phyloP scores from a whole-genome alignment of 805 yeast genomes.

The Millerozyma acaciae region DNA sequence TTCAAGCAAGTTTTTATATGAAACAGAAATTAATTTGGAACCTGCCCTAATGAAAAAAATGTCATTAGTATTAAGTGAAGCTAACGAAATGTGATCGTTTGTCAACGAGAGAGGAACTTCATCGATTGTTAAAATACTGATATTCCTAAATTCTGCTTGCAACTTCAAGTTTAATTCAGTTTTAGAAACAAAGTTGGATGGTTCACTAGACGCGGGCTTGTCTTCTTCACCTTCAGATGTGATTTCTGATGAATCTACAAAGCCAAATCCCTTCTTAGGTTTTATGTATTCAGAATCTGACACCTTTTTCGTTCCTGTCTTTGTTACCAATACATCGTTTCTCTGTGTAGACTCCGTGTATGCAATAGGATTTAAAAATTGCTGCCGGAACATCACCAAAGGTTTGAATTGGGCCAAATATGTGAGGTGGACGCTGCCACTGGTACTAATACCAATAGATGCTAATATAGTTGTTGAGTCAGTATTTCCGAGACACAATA shows the following conservation, averaged over 20 bases:
- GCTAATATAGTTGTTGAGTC: constrained; percentile 14
- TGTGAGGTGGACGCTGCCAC: constrained; percentile 6
- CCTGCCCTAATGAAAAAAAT: too few relatives aligned
- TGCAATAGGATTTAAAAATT: too few relatives aligned
- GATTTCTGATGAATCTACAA: constrained; percentile 14
- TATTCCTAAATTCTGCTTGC: constrained; percentile 9
- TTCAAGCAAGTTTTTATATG: too few relatives aligned
- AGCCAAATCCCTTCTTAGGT: constrained; percentile 29
- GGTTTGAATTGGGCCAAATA: constrained; percentile 27
- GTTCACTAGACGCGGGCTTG: background rate
- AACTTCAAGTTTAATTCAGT: too few relatives aligned
- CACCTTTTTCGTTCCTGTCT: background rate
- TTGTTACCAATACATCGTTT: background rate
- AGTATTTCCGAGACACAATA: constrained; percentile 12
- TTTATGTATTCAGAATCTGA: constrained; percentile 9
- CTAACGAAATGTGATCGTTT: constrained; percentile 1
- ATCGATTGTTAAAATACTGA: constrained; percentile 15
- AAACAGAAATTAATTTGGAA: too few relatives aligned
- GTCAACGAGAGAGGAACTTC: constrained; percentile 7
- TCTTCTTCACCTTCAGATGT: constrained; percentile 5
- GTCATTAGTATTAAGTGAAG: constrained; percentile 6
- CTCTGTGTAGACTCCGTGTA: too few relatives aligned
- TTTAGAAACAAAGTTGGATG: too few relatives aligned
- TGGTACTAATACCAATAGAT: constrained; percentile 7
- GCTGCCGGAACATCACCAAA: constrained; percentile 22